Percentiles rank a stretch among this genome's conserved stretches.
phyloP scores from a whole-genome alignment of 2,329 filamentous ascomycete species.

The Diatrype stigma region DNA sequence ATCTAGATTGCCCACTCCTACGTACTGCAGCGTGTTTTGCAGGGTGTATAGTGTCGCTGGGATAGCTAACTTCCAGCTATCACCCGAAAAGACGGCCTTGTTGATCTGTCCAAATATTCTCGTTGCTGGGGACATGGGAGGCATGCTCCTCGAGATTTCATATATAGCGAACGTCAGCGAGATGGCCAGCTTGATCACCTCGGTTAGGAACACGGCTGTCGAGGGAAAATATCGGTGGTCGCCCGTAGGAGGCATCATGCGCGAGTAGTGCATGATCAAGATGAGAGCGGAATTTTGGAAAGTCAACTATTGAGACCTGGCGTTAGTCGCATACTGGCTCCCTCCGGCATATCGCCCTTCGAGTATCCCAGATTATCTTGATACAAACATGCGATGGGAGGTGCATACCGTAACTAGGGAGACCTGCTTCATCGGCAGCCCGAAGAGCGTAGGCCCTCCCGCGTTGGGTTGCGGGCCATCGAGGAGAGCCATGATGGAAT shows the following conservation, averaged over 20 bases:
- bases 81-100: constrained; percentile 76
- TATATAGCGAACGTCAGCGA: constrained; percentile 84
- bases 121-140: constrained; percentile 74
- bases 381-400: background rate
- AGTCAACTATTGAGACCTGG: constrained; percentile 53
- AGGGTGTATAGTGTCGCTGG: constrained; percentile 85
- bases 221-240: constrained; percentile 90
- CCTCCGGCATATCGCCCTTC: background rate
- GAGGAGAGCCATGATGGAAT: constrained; percentile 37
- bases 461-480: constrained; percentile 33
- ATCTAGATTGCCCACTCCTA: constrained; percentile 85
- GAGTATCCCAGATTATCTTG: background rate
- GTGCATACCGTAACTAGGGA: constrained; percentile 59
- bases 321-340: background rate
- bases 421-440: constrained; percentile 64
- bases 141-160: constrained; percentile 74
- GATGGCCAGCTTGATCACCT: constrained; percentile 83
- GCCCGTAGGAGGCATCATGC: constrained; percentile 80
- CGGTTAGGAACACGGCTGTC: constrained; percentile 89
- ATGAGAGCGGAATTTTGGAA: constrained; percentile 78
- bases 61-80: constrained; percentile 92
- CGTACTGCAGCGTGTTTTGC: constrained; percentile 90
- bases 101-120: constrained; percentile 77
- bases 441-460: constrained; percentile 45
- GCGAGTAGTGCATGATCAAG: constrained; percentile 87